phyloP scores from a whole-genome alignment of 768 basidiomycete species.

The Suillus spraguei region DNA sequence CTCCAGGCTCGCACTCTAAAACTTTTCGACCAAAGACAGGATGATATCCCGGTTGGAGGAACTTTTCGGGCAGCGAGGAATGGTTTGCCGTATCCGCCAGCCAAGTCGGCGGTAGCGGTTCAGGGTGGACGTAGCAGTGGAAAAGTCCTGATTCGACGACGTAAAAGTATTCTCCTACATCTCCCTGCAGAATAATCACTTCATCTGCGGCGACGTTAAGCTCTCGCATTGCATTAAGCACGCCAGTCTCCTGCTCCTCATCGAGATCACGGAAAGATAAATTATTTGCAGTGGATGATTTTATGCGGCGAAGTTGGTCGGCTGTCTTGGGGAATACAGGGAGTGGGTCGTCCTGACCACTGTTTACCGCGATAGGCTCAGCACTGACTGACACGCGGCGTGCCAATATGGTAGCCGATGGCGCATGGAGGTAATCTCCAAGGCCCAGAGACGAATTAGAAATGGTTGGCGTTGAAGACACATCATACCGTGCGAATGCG shows the following conservation, averaged over 20 bases:
- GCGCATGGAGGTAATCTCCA: constrained; percentile 72
- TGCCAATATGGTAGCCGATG: constrained; percentile 78
- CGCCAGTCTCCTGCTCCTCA: constrained; percentile 92
- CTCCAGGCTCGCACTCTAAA: constrained; percentile 80
- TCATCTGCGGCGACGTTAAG: constrained; percentile 67
- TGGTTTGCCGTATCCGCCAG: constrained; percentile 43
- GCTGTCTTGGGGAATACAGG: constrained; percentile 79
- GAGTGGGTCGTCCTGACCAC: constrained; percentile 61
- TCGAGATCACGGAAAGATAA: constrained; percentile 97
- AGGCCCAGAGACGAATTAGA: constrained; percentile 42
- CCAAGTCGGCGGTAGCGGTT: constrained; percentile 65
- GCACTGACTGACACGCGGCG: constrained; percentile 95
- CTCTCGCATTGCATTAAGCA: constrained; percentile 96
- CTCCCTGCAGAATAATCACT: constrained; percentile 96
- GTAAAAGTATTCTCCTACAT: constrained; percentile 97
- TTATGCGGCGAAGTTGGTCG: constrained; percentile 88
- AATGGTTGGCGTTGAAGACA: constrained; percentile 45
- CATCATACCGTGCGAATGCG: constrained; percentile 57
- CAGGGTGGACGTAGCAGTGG: constrained; percentile 78
- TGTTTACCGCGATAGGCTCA: constrained; percentile 89
- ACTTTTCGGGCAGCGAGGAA: constrained; percentile 50
- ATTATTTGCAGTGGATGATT: constrained; percentile 81
- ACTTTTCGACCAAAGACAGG: constrained; percentile 80
- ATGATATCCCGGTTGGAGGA: constrained; percentile 66
- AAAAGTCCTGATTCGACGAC: constrained; percentile 90